These are phyloP conservation scores for Seiridium unicorne DNA, from an alignment of 2,329 filamentous ascomycete species.

Conservation along the genomic window DNA sequence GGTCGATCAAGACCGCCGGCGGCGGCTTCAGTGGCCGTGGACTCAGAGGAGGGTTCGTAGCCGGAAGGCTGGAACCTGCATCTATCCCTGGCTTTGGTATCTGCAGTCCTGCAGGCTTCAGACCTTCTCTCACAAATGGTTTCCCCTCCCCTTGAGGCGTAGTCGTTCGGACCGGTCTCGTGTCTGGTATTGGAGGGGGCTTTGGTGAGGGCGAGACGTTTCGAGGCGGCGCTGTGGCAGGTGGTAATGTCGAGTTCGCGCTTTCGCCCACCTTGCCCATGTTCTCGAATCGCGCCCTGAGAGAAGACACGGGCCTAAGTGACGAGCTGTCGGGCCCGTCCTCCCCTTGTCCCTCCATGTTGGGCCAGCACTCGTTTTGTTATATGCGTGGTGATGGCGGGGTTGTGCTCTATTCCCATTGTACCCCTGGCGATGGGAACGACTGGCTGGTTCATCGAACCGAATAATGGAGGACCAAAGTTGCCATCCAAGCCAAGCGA, in stretches of 20 bases:
- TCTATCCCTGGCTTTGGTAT: slow-evolving; percentile 17
- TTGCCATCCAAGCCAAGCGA: neutral
- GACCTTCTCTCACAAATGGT: slow-evolving; percentile 21
- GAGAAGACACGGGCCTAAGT: slow-evolving; percentile 78
- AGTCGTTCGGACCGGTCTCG: slow-evolving; percentile 24
- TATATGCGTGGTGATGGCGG: neutral
- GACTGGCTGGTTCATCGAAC: slow-evolving; percentile 5
- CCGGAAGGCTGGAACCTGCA: slow-evolving; percentile 33
- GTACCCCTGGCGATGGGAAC: neutral
- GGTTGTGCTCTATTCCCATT: slow-evolving; percentile 5
- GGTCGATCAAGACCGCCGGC: slow-evolving; percentile 61
- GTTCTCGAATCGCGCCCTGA: slow-evolving; percentile 79
- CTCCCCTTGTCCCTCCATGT: slow-evolving; percentile 43
- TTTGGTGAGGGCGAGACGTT: slow-evolving; percentile 30
- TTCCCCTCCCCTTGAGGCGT: slow-evolving; percentile 20
- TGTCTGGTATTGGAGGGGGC: slow-evolving; percentile 28
- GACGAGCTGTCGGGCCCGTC: slow-evolving; percentile 75
- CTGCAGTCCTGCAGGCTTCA: slow-evolving; percentile 15
- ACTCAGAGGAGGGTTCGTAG: slow-evolving; percentile 38
- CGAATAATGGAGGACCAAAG: neutral
- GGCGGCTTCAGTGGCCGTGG: slow-evolving; percentile 51
- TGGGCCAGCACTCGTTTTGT: slow-evolving; percentile 4
- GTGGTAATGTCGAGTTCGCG: slow-evolving; percentile 24
- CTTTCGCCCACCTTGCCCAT: slow-evolving; percentile 54
- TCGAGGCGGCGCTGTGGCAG: slow-evolving; percentile 29